A percentile compares a stretch with the other conserved stretches of the same genome.
phyloP scores from a whole-genome alignment of 2,329 filamentous ascomycete species.

The Didymella keratinophila region DNA sequence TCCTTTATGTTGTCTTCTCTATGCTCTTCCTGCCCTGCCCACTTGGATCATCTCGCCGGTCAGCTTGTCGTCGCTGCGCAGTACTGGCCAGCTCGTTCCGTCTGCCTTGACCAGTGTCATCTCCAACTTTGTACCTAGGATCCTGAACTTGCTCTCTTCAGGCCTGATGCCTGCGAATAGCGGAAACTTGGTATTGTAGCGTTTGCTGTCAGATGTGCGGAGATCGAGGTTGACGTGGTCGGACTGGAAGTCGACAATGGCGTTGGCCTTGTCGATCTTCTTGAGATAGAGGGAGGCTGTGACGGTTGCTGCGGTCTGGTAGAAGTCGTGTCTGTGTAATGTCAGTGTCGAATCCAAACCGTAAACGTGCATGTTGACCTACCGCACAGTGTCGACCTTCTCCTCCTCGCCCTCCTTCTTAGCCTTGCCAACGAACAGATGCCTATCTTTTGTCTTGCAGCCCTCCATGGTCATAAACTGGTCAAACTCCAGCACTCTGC shows the following conservation, averaged over 20 bases:
- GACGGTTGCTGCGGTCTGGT: constrained; percentile 85
- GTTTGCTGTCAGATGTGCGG: constrained; percentile 84
- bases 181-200: constrained; percentile 76
- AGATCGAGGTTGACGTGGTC: constrained; percentile 77
- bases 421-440: constrained; percentile 84
- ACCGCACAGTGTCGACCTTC: constrained; percentile 79
- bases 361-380: constrained; percentile 21
- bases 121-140: constrained; percentile 90
- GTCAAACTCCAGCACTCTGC: constrained; percentile 93
- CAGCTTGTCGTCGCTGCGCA: constrained; percentile 77
- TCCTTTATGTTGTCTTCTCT: neutral
- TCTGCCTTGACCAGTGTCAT: constrained; percentile 76
- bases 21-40: constrained; percentile 70
- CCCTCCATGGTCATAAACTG: constrained; percentile 97
- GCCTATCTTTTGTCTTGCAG: constrained; percentile 80
- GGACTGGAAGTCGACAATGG: constrained; percentile 73
- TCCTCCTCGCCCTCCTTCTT: constrained; percentile 76
- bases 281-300: constrained; percentile 95
- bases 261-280: constrained; percentile 87
- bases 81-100: constrained; percentile 81
- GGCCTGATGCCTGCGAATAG: constrained; percentile 81
- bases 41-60: constrained; percentile 88
- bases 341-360: neutral
- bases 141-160: constrained; percentile 77
- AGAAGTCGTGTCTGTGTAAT: constrained; percentile 78